Evolutionary conservation across 2,329 filamentous ascomycete genomes (phyloP).

Genomic region (Cercospora brassicicola): DNA sequence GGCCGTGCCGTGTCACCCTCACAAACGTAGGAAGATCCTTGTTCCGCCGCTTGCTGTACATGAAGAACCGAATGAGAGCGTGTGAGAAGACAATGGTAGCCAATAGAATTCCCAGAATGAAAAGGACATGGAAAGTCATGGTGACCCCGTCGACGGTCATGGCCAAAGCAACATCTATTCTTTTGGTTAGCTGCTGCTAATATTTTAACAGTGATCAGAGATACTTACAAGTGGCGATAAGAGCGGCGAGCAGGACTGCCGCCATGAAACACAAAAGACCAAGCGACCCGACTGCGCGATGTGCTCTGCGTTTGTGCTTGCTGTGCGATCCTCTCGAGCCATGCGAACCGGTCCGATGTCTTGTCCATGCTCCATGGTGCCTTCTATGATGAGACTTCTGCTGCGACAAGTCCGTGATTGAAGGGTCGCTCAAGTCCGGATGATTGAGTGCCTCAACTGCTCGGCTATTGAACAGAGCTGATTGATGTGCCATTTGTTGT

Average conservation of each 20-base stretch:
- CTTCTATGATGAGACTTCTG: slow-evolving; percentile 30
- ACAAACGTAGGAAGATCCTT: slow-evolving; percentile 21
- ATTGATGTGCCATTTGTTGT: slow-evolving; percentile 31
- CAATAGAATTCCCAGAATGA: slow-evolving; percentile 74
- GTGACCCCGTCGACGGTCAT: slow-evolving; percentile 64
- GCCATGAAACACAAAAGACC: slow-evolving; percentile 29
- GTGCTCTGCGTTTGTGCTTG: slow-evolving; percentile 12
- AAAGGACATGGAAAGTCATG: slow-evolving; percentile 74
- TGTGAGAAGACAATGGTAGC: slow-evolving; percentile 80
- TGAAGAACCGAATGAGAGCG: slow-evolving; percentile 69
- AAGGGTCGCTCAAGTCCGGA: slow-evolving; percentile 35
- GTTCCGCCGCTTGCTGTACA: slow-evolving; percentile 42
- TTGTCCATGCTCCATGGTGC: slow-evolving; percentile 26
- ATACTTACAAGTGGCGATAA: slow-evolving; percentile 39
- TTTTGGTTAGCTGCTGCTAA: background rate
- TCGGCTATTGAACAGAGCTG: slow-evolving; percentile 32
- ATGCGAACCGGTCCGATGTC: slow-evolving; percentile 12
- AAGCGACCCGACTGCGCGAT: slow-evolving; percentile 18
- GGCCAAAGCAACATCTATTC: slow-evolving; percentile 69
- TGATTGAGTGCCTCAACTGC: slow-evolving; percentile 34
- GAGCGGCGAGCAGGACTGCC: slow-evolving; percentile 32
- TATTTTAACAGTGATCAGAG: background rate
- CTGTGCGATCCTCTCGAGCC: slow-evolving; percentile 13
- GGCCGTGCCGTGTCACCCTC: slow-evolving; percentile 20
- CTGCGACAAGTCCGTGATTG: slow-evolving; percentile 29